Evolutionary conservation across 306 rosid genomes (phyloP), one percentile per base, ranked within the genome.

Genomic region (Vigna radiata): DNA sequence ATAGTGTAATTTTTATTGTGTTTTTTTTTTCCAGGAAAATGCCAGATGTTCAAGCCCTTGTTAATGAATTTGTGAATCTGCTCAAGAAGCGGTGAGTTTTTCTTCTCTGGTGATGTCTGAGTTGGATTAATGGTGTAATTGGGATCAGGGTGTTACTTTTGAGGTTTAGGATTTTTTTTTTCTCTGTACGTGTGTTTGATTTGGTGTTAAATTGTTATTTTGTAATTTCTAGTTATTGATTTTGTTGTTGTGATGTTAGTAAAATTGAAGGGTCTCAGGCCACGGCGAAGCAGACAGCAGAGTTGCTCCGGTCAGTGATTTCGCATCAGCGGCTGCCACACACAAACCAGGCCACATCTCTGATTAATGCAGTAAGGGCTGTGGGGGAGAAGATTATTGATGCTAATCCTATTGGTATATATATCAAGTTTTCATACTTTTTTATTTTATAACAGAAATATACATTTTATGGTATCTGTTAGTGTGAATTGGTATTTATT

Each of bases 241-340:
- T 68, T 41, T 60, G 47, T 18, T 61, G 37, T 61, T 73, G 50
- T 70, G 76, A 72, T 84, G 72, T 52, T 85, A 95, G 98, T 66
- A 90, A 92, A 84, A 92, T 95, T 75, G 98, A 95, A 89, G 98
- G 98, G 58, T 95, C 98, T 13, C 95, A 84, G 82, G 91, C 92
- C 83, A 90, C 93, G 0, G 96, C 98, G 56, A 89, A 85, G 88
- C 96, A 73, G 82, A 79, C 98, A 15, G 97, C 96, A 2, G 98
- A 89, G 75, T 79, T 95, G 76, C 92, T 95, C 54, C 87, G 98
- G 56, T 82, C 96, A 1, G 92, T 93, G 78, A 91, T 96, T 79
- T 96, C 99, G 6, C 91, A 88, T 39, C 98, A 91, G 82, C 82
- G 96, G 72, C 76, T 96, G 77, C 91, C 99, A 11, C 88, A 91